These are phyloP conservation scores for Eimeria nieschulzi DNA, from an alignment of 169 alveolate species.

Conservation along the genomic window DNA sequence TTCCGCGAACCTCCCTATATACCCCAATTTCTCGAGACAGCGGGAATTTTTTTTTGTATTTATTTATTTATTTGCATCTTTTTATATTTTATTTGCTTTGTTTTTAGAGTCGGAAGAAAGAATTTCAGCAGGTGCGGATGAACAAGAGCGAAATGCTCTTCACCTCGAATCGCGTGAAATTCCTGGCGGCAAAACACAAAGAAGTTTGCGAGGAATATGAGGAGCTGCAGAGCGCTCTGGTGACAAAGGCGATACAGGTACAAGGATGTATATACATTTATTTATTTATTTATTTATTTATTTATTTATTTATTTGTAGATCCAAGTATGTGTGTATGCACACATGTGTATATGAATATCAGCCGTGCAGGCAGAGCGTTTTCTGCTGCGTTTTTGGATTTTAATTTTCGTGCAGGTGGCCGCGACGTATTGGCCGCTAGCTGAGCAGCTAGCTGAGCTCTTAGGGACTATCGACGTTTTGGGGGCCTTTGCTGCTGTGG, in stretches of 20 bases:
- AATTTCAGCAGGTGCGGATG: constrained; percentile 83
- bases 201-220: constrained; percentile 85
- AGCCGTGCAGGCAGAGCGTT: constrained; percentile 74
- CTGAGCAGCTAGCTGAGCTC: constrained; percentile 89
- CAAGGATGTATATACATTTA: not conserved
- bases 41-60: too few relatives aligned
- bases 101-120: constrained; percentile 49
- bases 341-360: constrained; percentile 23
- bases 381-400: not conserved
- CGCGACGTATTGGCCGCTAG: constrained; percentile 94
- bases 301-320: not conserved
- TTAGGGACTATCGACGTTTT: constrained; percentile 95
- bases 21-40: too few relatives aligned
- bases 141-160: constrained; percentile 90
- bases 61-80: not conserved
- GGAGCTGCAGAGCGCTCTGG: constrained; percentile 82
- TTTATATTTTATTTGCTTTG: not conserved
- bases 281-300: not conserved
- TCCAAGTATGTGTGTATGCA: too few relatives aligned
- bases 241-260: not conserved
- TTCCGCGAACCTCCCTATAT: too few relatives aligned
- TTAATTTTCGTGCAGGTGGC: constrained; percentile 84
- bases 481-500: constrained; percentile 93
- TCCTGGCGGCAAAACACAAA: constrained; percentile 84
- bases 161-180: constrained; percentile 87